phyloP scores from a whole-genome alignment of 2,329 filamentous ascomycete genomes.

The Hypoxylon sp. region DNA sequence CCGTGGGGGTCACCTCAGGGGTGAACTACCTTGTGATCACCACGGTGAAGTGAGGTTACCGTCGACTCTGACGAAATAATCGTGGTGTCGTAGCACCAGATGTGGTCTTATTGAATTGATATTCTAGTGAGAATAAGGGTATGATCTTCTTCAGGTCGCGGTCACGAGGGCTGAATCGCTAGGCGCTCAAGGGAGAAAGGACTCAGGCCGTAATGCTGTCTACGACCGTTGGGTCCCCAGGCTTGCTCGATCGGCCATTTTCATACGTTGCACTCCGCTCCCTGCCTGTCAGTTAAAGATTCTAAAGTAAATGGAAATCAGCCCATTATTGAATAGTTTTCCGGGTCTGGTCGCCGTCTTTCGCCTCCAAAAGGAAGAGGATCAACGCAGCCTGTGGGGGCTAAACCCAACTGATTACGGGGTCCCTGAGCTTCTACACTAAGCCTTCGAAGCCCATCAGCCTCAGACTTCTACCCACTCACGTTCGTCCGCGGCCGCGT shows the following conservation, averaged over 20 bases:
- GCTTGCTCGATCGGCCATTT: slow-evolving; percentile 39
- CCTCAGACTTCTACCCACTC: slow-evolving; percentile 24
- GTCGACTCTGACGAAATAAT: slow-evolving; percentile 15
- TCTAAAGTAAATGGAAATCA: slow-evolving; percentile 28
- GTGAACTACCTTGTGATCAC: slow-evolving; percentile 17
- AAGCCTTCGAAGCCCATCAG: slow-evolving; percentile 29
- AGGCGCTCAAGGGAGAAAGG: slow-evolving; percentile 38
- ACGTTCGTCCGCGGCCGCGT: not conserved
- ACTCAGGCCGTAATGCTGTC: slow-evolving; percentile 26
- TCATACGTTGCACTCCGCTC: slow-evolving; percentile 26
- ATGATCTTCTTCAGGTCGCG: slow-evolving; percentile 41
- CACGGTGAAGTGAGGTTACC: slow-evolving; percentile 8
- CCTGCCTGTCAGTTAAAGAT: slow-evolving; percentile 23
- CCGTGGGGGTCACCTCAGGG: slow-evolving; percentile 26
- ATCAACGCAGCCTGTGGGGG: slow-evolving; percentile 42
- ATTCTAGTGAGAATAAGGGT: slow-evolving; percentile 26
- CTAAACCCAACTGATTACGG: slow-evolving; percentile 25
- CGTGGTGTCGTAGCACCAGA: slow-evolving; percentile 17
- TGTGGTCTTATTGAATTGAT: slow-evolving; percentile 29
- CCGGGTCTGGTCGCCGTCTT: slow-evolving; percentile 33
- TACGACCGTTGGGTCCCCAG: slow-evolving; percentile 30
- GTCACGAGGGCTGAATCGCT: slow-evolving; percentile 44
- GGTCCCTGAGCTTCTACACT: slow-evolving; percentile 33
- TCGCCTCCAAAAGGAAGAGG: slow-evolving; percentile 37
- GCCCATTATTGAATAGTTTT: slow-evolving; percentile 33